Percentiles rank a stretch among this genome's conserved stretches.
Conservation (phyloP, 768 basidiomycete genomes). For the Tephrocybe sp. region DNA sequence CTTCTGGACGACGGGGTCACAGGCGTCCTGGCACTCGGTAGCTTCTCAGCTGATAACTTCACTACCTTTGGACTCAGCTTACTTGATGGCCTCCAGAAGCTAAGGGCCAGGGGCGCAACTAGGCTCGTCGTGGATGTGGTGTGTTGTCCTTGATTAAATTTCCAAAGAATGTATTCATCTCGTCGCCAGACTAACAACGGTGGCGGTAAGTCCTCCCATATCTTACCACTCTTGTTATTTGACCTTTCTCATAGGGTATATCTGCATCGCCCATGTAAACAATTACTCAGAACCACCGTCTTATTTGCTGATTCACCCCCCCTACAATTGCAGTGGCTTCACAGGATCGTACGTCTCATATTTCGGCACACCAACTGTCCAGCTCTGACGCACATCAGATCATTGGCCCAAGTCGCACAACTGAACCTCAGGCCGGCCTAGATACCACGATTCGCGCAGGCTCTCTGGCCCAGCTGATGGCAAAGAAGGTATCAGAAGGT, state of each 20-base stretch:
- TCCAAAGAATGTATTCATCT: not conserved
- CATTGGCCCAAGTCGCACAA: conserved; percentile 50
- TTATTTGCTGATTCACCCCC: not conserved
- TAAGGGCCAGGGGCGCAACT: conserved; percentile 48
- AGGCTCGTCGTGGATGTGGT: conserved; percentile 61
- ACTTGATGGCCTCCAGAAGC: conserved; percentile 42
- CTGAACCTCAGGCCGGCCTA: conserved; percentile 55
- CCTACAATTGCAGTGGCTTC: conserved; percentile 40
- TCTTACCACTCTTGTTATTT: not conserved
- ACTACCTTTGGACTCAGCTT: conserved; percentile 41
- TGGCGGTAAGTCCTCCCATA: conserved; percentile 22
- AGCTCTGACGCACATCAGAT: conserved; percentile 31
- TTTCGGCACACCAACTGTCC: not conserved
- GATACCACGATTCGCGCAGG: conserved; percentile 50
- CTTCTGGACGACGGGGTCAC: conserved; percentile 50
- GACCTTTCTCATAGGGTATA: conserved; percentile 37
- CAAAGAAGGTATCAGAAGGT: conserved; percentile 37
- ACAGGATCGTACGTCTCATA: conserved; percentile 37
- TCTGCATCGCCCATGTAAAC: conserved; percentile 57
- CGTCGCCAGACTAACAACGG: conserved; percentile 45
- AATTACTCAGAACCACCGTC: not conserved
- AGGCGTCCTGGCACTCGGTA: conserved; percentile 59
- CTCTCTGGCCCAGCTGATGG: conserved; percentile 50
- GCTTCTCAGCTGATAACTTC: conserved; percentile 51
- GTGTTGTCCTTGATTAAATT: conserved; percentile 16